Evolutionary conservation across 495 filamentous ascomycete species (phyloP).

Genomic region (Cudoniella acicularis): DNA sequence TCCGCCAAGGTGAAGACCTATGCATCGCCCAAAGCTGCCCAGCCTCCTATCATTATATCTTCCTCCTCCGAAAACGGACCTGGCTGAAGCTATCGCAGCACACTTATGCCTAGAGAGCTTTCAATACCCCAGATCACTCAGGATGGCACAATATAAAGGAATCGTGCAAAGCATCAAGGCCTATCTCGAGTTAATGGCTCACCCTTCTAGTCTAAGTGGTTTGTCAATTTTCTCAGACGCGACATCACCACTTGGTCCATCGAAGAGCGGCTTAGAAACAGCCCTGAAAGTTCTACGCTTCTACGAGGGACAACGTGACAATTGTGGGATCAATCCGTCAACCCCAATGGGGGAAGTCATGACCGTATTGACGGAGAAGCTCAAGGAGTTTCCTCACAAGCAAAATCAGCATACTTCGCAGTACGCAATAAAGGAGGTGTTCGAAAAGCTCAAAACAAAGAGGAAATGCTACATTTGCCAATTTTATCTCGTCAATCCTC

Average conservation of each 20-base stretch:
- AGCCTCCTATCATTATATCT: constrained; percentile 25
- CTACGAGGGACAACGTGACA: constrained; percentile 18
- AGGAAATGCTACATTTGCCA: constrained; percentile 42
- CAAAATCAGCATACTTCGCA: neutral
- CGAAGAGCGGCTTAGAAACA: constrained; percentile 25
- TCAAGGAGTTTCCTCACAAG: constrained; percentile 3
- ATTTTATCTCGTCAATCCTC: constrained; percentile 25
- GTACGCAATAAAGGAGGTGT: neutral
- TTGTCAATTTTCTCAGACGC: neutral
- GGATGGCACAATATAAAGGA: constrained; percentile 23
- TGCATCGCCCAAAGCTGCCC: constrained; percentile 26
- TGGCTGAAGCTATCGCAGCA: constrained; percentile 22
- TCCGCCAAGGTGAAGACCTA: constrained; percentile 26
- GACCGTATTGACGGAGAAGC: constrained; percentile 11
- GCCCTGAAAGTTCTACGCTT: constrained; percentile 29
- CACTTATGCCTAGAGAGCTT: constrained; percentile 24
- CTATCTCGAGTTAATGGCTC: constrained; percentile 22
- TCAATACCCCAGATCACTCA: constrained; percentile 1
- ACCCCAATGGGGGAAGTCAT: constrained; percentile 27
- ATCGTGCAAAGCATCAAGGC: constrained; percentile 32
- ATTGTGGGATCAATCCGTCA: constrained; percentile 10
- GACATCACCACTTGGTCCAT: constrained; percentile 14
- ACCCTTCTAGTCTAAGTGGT: neutral
- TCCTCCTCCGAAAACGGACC: constrained; percentile 10
- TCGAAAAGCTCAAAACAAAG: neutral